Evolutionary conservation across 2,329 filamentous ascomycete genomes (phyloP), one percentile per base, ranked within the genome.

Genomic region (Fusarium pilosicola): DNA sequence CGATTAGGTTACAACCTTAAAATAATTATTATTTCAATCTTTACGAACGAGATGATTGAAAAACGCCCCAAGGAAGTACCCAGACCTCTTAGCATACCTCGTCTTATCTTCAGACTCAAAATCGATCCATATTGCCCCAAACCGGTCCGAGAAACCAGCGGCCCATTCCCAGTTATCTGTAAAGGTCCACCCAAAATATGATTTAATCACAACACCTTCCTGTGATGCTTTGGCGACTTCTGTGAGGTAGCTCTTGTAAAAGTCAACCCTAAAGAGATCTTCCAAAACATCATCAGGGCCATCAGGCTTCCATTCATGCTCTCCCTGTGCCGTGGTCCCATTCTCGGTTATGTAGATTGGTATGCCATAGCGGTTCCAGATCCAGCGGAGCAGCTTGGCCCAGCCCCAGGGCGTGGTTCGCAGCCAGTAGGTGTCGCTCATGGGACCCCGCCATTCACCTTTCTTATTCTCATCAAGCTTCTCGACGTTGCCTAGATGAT

Each of bases 121-220:
- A 61, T 85, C 83, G 10, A 85, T 77, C 81, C 82, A 85, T 0
- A 81, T 83, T 14, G 79, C 79, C 1, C 83, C 83, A 45, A 85
- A 85, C 2, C 83, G 75, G 64, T 83, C 82, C 0, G 79, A 81
- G 60, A 77, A 84, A 0, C 83, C 83, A 3, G 81, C 81, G n/a
- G 83, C 80, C 84, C 83, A 85, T 66, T 85, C 81, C 82, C 83
- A 84, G n/a, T 85, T 85, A 59, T 85, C 83, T 0, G 80, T 81
- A 46, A 84, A 83, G 1, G 82, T 83, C 83, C 83, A 85, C 0
- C 77, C 83, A 65, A 85, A 84, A 59, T 84, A 84, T 4, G 79
- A 81, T 59, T 81, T 80, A 57, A 84, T 81, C 14, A 83, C 75
- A 5, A 83, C 78, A 1, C 83, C 82, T 38, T 83, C 80, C 48